Evolutionary conservation across 2,329 filamentous ascomycete genomes (phyloP), one percentile per base, ranked within the genome.

Genomic region (Xylariaceae sp.): DNA sequence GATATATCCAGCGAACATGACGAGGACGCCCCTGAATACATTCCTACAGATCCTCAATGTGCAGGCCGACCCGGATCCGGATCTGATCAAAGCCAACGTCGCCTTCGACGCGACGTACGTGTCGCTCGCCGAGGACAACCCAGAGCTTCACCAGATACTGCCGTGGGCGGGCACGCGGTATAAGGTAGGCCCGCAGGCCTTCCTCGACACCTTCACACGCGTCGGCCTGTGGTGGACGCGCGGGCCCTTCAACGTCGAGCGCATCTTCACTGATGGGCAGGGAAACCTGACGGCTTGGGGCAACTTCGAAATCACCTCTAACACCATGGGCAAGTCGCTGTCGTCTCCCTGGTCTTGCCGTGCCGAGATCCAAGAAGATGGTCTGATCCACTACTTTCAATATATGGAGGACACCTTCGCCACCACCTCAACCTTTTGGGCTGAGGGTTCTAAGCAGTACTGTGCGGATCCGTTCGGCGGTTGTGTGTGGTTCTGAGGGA

Each of bases 201-300:
- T 50, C 47, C 7, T 50, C 33, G 47, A 50, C 47, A 50, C 47
- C 19, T 50, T 50, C 33, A 50, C 47, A 5, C 47, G 47, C 31
- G 47, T 50, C 33, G 47, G 47, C 21, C 34, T 50, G 7, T 50
- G 47, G 47, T 50, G 47, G 47, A 50, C 47, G 14, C 47, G 47
- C 36, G 47, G 47, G 11, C 47, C 47, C 12, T 50, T 50, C 47
- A 50, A 39, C 36, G 17, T 50, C 19, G 33, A 50, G 19, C 4
- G 11, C 26, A 50, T 50, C 47, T 50, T 50, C 47, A 40, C 31
- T 17, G 47, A 50, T 21, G 47, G 47, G 5, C 33, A 39, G 33
- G 47, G 47, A 2, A 50, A 50, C 33, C 12, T 50, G 6, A 50
- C 47, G 6, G 47, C 47, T 3, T 50, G 47, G 47, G 47, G 47